Base-by-base conservation (phyloP, 1,139 yeast species). In the Trichomonascaceae sp. region DNA sequence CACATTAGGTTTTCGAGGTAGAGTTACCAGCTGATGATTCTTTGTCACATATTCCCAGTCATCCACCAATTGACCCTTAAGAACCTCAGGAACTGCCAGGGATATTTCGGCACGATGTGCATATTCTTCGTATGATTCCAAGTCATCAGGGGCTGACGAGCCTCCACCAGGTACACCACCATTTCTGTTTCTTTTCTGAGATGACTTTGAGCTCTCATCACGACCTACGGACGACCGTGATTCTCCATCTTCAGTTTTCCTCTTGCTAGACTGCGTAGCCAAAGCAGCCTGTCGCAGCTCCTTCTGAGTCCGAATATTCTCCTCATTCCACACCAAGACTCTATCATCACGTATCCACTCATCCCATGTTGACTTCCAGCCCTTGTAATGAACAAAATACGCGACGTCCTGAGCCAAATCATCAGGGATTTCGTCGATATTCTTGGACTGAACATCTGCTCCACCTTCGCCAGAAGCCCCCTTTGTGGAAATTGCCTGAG, bases 341-440 rank as follows among this genome's bases (percentile, higher is more conserved):
- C 98, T 74, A 51, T 81, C 84, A 9, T 72, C 70, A 0, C 82
- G 79, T 0, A 93, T 95, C 99, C 99, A 93, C 68, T 93, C 99
- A 67, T 93, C 98, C 97, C 97, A 91, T 59, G 91, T 84, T 19
- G 84, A 72, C 65, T 90, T 93, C 99, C 99, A 93, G 1, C 99
- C 98, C 64, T 85, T 87, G 70, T 93, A 93, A 67, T 93, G 99
- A 9, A 93, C 81, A 60, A 76, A 84, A 69, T 82, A 91, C 55
- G 83, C 77, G 54, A 74, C 68, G 52, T 71, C 61, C 38, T 60
- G 61, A 38, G 58, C 64, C 43, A 78, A 65, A 2, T 74, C 77
- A 15, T 66, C 71, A 0, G 89, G 85, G 38, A 83, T 68, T 17
- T 58, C 55, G 47, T 71, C 76, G 8, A 56, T 30, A 15, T 58